These are phyloP conservation scores for Silybum marianum DNA, from an alignment of 129 eudicot genomes.

Conservation along the genomic window DNA sequence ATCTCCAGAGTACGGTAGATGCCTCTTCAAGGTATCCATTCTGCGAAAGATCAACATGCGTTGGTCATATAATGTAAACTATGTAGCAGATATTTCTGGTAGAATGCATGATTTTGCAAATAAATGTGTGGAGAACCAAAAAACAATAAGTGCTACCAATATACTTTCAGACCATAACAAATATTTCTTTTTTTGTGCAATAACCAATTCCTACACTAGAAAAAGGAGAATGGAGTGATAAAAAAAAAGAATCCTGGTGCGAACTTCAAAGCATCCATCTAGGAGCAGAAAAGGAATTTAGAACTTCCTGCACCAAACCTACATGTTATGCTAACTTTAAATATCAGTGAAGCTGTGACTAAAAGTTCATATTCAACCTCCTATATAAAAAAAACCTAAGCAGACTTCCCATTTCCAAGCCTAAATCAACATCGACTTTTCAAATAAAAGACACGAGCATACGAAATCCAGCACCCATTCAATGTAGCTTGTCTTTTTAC, in stretches of 20 bases:
- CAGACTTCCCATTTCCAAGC: background rate
- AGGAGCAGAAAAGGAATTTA: too few species aligned
- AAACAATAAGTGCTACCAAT: background rate
- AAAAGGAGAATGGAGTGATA: too few species aligned
- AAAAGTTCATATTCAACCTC: background rate
- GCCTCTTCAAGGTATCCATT: constrained; percentile 61
- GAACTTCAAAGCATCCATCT: too few species aligned
- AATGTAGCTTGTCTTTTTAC: background rate
- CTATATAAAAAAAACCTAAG: background rate
- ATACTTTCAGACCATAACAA: background rate
- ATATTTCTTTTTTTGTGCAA: background rate
- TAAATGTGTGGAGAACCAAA: background rate
- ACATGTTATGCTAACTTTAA: too few species aligned
- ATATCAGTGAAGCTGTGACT: background rate
- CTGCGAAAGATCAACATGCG: constrained; percentile 15
- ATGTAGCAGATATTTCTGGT: background rate
- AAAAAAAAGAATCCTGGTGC: too few species aligned
- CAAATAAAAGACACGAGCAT: background rate
- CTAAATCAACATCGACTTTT: background rate
- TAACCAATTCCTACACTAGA: background rate
- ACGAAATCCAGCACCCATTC: background rate
- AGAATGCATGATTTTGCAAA: background rate
- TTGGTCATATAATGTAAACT: background rate
- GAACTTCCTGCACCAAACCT: too few species aligned
- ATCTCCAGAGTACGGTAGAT: constrained; percentile 61